Conservation (phyloP, 2,329 filamentous ascomycete genomes). For the Stachybotrys echinatus region DNA sequence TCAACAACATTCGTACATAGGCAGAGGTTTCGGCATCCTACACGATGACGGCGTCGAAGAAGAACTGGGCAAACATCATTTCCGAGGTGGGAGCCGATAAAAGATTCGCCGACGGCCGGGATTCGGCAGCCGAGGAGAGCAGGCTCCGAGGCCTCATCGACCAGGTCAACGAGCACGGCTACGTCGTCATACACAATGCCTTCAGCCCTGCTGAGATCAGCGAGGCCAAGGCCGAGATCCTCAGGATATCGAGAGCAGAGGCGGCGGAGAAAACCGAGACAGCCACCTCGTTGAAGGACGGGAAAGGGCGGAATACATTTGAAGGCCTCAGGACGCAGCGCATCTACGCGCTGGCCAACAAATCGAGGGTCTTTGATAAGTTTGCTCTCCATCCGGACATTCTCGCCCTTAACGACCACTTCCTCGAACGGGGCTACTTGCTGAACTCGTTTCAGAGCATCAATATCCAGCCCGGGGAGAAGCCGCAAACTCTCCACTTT, state of each 20-base stretch:
- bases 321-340: constrained; percentile 30
- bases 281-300: background rate
- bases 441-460: constrained; percentile 30
- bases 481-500: constrained; percentile 29
- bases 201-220: constrained; percentile 22
- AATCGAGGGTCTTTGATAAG: constrained; percentile 30
- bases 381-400: constrained; percentile 26
- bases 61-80: no score
- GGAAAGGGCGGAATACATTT: constrained; percentile 22
- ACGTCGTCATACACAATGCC: constrained; percentile 26
- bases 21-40: no score
- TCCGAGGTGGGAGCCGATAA: no score
- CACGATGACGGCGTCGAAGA: no score
- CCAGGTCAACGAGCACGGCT: constrained; percentile 20
- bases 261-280: constrained; percentile 19
- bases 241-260: constrained; percentile 13
- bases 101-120: no score
- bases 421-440: constrained; percentile 30
- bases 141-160: constrained; percentile 7
- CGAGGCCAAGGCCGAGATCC: constrained; percentile 12
- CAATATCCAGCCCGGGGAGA: constrained; percentile 31
- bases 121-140: no score
- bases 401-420: constrained; percentile 31
- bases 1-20: no score
- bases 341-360: constrained; percentile 32